These are phyloP conservation scores for Monilinia vaccinii-corymbosi DNA, from an alignment of 2,329 filamentous ascomycete genomes.

Conservation along the genomic window DNA sequence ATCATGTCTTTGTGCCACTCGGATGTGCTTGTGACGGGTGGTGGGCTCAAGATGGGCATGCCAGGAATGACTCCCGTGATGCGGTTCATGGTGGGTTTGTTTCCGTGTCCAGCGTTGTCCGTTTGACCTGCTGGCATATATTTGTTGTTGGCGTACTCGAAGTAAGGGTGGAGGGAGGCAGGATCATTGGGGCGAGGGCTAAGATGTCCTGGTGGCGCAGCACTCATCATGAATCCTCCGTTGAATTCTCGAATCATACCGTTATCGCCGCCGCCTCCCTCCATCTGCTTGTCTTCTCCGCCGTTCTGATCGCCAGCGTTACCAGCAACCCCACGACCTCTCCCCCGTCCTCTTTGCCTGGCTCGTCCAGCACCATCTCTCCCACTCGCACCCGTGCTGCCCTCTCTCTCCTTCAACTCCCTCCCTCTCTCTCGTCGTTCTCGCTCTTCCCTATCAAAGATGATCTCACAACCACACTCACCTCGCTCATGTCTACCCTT, in stretches of 20 bases:
- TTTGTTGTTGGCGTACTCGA: not conserved
- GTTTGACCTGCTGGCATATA: not conserved
- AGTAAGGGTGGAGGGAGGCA: not conserved
- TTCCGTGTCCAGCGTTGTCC: not conserved
- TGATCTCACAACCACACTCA: constrained; percentile 22
- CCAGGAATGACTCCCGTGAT: not conserved
- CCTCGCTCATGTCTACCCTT: constrained; percentile 16
- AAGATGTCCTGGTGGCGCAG: not conserved
- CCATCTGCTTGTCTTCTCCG: not conserved
- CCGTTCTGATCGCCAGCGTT: no score
- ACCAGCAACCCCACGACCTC: not conserved
- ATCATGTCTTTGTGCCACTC: not conserved
- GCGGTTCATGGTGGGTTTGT: not conserved
- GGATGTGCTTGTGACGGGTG: not conserved
- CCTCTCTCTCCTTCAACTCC: not conserved
- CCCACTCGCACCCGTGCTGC: not conserved
- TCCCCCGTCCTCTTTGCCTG: not conserved
- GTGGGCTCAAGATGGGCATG: not conserved
- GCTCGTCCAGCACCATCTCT: not conserved
- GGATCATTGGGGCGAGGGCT: not conserved
- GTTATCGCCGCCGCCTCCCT: not conserved
- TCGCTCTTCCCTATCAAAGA: constrained; percentile 21
- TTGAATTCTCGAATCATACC: not conserved
- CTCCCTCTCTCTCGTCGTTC: constrained; percentile 12
- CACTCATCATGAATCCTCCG: not conserved